phyloP scores from a whole-genome alignment of 805 yeast species.

The Ogataea philodendri region DNA sequence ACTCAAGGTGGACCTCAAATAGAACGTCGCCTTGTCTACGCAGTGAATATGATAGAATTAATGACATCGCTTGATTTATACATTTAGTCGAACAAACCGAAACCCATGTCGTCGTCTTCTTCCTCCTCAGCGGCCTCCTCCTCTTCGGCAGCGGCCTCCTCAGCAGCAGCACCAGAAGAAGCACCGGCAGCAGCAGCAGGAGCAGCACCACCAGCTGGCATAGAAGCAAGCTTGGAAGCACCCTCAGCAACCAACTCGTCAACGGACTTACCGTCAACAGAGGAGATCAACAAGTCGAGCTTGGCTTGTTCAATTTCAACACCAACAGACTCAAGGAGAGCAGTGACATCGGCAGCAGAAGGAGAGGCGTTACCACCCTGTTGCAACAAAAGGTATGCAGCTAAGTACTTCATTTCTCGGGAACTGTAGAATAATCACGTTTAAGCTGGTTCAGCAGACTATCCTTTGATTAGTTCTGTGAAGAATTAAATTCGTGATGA shows the following conservation, averaged over 20 bases:
- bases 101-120: conserved; percentile 80
- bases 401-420: conserved; percentile 84
- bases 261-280: conserved; percentile 91
- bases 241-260: conserved; percentile 92
- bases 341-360: conserved; percentile 85
- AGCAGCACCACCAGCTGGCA: conserved; percentile 98
- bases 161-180: conserved; percentile 71
- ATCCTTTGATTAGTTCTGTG: conserved; percentile 52
- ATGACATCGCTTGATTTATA: conserved; percentile 11
- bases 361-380: conserved; percentile 96
- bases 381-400: conserved; percentile 97
- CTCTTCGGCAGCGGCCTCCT: conserved; percentile 67
- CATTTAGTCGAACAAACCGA: conserved; percentile 40
- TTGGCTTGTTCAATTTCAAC: conserved; percentile 91
- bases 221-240: conserved; percentile 92
- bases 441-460: conserved; percentile 78
- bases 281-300: conserved; percentile 72
- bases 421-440: conserved; percentile 65
- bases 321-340: conserved; percentile 91
- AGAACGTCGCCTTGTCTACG: neutral
- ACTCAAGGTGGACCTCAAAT: conserved; percentile 1
- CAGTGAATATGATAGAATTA: conserved; percentile 1
- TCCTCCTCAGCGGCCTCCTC: conserved; percentile 58
- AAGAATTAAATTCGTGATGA: conserved; percentile 9
- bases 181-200: conserved; percentile 71